These are phyloP conservation scores for Penicillium sp. DNA, from an alignment of 2,329 filamentous ascomycete genomes.

Conservation along the genomic window DNA sequence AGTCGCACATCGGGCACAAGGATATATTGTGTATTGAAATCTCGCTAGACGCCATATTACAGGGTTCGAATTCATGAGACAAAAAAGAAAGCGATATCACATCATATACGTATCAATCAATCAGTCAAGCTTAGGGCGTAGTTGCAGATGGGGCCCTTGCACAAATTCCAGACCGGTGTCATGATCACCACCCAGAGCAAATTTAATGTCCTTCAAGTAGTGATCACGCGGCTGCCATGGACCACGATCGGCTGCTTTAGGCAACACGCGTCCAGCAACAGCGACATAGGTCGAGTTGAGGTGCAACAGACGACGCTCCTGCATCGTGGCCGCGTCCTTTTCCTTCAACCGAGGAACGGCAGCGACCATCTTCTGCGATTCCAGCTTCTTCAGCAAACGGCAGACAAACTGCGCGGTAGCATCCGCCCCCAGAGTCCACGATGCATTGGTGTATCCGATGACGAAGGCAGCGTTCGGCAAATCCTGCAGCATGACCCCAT, in stretches of 20 bases:
- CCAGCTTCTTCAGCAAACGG: conserved; percentile 36
- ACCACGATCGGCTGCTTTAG: conserved; percentile 38
- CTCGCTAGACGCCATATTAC: not conserved
- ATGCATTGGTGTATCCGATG: conserved; percentile 45
- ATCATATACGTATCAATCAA: not conserved
- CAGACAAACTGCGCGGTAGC: conserved; percentile 41
- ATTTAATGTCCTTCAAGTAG: conserved; percentile 40
- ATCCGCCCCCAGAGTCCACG: conserved; percentile 47
- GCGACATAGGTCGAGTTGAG: conserved; percentile 43
- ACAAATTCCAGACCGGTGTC: conserved; percentile 33
- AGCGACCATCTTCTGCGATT: conserved; percentile 24
- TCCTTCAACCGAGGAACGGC: conserved; percentile 30
- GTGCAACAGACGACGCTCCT: conserved; percentile 34
- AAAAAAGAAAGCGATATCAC: not conserved
- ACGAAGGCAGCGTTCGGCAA: conserved; percentile 43
- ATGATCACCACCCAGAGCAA: conserved; percentile 37
- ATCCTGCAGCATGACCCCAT: conserved; percentile 45
- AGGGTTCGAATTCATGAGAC: too few relatives aligned
- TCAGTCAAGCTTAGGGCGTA: conserved; percentile 15
- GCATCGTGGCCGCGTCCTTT: conserved; percentile 17
- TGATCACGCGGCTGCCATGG: conserved; percentile 42
- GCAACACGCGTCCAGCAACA: conserved; percentile 33
- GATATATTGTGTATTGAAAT: not conserved
- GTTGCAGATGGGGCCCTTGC: conserved; percentile 17
- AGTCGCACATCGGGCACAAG: too few relatives aligned